phyloP scores from a whole-genome alignment of 352 stramenopile genomes.

The Pythium brachiatum region DNA sequence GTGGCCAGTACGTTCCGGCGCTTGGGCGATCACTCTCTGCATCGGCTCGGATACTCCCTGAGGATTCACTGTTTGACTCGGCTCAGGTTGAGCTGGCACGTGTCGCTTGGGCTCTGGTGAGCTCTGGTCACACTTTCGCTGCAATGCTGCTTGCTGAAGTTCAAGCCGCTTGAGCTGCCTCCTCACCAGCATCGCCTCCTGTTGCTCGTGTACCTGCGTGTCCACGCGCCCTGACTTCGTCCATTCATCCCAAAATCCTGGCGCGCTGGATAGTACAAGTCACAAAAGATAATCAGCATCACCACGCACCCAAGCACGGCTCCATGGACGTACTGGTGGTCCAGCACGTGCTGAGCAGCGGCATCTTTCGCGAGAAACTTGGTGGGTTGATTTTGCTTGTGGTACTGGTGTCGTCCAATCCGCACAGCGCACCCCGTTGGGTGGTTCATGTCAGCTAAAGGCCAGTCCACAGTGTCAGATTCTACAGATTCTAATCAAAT shows the following conservation, averaged over 20 bases:
- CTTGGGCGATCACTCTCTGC: not conserved
- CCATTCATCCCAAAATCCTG: not conserved
- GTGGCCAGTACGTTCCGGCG: not conserved
- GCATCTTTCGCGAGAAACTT: constrained; percentile 29
- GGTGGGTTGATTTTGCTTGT: not conserved
- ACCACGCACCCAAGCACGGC: not conserved
- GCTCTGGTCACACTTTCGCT: not conserved
- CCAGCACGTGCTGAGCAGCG: constrained; percentile 27
- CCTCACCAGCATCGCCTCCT: not conserved
- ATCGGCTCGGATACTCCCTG: not conserved
- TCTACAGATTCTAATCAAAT: not conserved
- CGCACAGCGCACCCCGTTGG: constrained; percentile 24
- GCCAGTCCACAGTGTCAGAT: not conserved
- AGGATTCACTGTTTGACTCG: not conserved
- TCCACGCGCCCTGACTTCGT: not conserved
- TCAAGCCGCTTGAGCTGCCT: not conserved
- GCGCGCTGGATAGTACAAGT: not conserved
- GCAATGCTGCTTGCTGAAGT: not conserved
- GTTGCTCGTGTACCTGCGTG: not conserved
- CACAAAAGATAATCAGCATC: not conserved
- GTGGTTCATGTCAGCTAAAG: not conserved
- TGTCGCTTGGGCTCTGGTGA: not conserved
- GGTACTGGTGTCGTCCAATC: constrained; percentile 25
- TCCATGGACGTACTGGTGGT: constrained; percentile 18
- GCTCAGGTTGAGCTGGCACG: not conserved